Base-by-base conservation (phyloP, 1,284 basidiomycete genomes). In the Puccinia triticina region DNA sequence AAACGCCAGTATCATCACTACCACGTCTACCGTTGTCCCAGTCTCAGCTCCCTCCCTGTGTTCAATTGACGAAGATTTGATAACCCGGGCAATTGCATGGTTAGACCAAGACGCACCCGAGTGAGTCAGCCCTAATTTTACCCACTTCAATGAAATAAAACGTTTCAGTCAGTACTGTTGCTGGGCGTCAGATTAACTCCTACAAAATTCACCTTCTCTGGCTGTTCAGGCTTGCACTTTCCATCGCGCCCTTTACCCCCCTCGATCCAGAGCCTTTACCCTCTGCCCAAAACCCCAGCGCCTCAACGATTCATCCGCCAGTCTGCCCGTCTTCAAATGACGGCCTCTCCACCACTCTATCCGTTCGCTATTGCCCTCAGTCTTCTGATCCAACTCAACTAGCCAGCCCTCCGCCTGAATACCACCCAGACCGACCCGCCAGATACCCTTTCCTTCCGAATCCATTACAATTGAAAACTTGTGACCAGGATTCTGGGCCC, bases 41-140 rank as follows among this genome's bases (percentile, higher is more conserved):
- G 34, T n/a, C 18, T 4, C 64, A 12, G 12, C 64, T 66, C 64
- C 64, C 64, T 40, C 34, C 64, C 64, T 66, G 64, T 40, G 14
- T 32, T 37, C 64, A 66, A 66, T 66, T 32, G 64, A 66, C 18
- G 64, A 40, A 37, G 64, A 66, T 12, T 32, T 66, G 34, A 40
- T 66, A 66, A 66, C 64, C 10, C 64, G 34, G 37, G 64, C 64
- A 12, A 37, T 66, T n/a, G 64, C 64, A 21, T 66, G 64, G 64
- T n/a, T 66, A 40, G 64, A 66, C 64, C 34, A 21, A 21, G 64
- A 66, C 18, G 21, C 64, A 40, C 64, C 37, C 18, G 64, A 66
- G 64, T 66, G 7, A 37, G 64, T 66, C 37, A 32, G 34, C 32
- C 18, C 18, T 43, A 43, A 43, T 66, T n/a, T n/a, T 37, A 29